A percentile compares a stretch with the other conserved stretches of the same genome.
Evolutionary conservation across 768 basidiomycete species (phyloP).

Genomic region (Xerocomellus chrysenteron): DNA sequence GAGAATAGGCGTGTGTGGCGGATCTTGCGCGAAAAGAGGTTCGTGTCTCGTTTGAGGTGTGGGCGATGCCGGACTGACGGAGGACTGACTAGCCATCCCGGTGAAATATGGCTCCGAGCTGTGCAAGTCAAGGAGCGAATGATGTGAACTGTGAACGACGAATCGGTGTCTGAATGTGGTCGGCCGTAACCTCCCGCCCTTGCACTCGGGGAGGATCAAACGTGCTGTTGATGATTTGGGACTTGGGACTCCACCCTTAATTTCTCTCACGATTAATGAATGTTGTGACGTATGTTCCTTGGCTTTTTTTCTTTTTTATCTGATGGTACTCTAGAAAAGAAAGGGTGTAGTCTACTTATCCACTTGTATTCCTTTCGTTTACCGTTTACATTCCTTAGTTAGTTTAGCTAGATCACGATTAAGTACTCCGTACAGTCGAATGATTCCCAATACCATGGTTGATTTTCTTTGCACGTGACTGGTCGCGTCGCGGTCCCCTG

Average conservation of each 20-base stretch:
- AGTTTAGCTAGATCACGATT: conserved; percentile 7
- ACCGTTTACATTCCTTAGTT: conserved; percentile 11
- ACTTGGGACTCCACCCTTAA: background rate
- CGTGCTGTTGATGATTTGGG: conserved; percentile 1
- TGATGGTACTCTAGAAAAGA: conserved; percentile 12
- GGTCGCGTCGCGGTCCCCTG: conserved; percentile 13
- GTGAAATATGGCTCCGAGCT: conserved; percentile 38
- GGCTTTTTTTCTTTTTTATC: background rate
- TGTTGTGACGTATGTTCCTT: conserved; percentile 4
- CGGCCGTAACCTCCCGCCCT: background rate
- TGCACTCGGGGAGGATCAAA: background rate
- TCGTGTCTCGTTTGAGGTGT: conserved; percentile 15
- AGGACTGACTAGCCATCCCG: conserved; percentile 18
- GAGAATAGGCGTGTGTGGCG: conserved; percentile 61
- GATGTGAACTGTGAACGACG: conserved; percentile 32
- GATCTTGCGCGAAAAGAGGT: conserved; percentile 79
- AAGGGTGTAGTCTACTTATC: conserved; percentile 18
- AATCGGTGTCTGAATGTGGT: background rate
- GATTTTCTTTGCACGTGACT: conserved; percentile 30
- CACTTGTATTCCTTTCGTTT: conserved; percentile 20
- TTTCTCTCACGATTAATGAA: conserved; percentile 4
- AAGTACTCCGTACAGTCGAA: no score
- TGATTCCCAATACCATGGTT: conserved; percentile 10
- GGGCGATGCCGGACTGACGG: conserved; percentile 1
- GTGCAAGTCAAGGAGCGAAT: conserved; percentile 67